Evolutionary conservation across 345 rosid genomes (phyloP).

Genomic region (Boechera divaricarpa): DNA sequence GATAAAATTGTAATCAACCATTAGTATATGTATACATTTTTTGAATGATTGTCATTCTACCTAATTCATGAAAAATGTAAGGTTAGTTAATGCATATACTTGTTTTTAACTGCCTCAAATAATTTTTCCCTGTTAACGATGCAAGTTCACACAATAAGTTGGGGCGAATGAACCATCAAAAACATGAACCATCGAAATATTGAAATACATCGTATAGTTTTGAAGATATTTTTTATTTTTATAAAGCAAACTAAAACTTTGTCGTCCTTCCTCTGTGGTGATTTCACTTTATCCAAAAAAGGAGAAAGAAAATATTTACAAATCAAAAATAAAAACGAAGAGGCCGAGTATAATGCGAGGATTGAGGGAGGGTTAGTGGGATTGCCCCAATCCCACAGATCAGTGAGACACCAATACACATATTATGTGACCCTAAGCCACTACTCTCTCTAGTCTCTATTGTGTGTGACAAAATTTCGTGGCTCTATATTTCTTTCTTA

Average conservation of each 20-base stretch:
- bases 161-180: background rate
- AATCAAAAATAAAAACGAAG: background rate
- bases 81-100: background rate
- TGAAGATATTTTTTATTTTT: background rate
- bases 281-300: slow-evolving; percentile 5
- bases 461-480: slow-evolving; percentile 1
- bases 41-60: too few relatives aligned
- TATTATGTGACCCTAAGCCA: slow-evolving; percentile 41
- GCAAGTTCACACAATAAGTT: background rate
- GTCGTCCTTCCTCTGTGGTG: background rate
- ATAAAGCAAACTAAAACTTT: slow-evolving; percentile 18
- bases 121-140: background rate
- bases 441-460: slow-evolving; percentile 37
- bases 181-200: background rate
- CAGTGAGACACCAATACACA: slow-evolving; percentile 39
- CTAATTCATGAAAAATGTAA: background rate
- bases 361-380: slow-evolving; percentile 39
- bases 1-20: too few relatives aligned
- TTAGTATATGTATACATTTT: too few relatives aligned
- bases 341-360: slow-evolving; percentile 41
- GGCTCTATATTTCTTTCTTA: slow-evolving; percentile 13
- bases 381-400: slow-evolving; percentile 24
- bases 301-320: background rate
- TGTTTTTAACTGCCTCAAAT: background rate
- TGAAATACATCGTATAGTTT: background rate